Evolutionary conservation across 306 rosid species (phyloP).

Genomic region (Abrus precatorius): DNA sequence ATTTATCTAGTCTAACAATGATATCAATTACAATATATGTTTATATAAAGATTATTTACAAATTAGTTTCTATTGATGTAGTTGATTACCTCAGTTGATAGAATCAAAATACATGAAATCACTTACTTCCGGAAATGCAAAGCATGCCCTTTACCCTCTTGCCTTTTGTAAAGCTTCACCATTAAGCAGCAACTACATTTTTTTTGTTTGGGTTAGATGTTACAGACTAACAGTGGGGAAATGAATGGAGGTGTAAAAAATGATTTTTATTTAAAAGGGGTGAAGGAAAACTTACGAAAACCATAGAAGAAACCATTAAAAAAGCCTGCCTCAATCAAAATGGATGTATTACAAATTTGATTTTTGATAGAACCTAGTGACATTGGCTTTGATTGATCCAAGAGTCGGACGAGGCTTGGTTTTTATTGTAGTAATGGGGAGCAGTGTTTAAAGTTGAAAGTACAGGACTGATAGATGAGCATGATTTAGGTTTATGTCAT

Average conservation of each 20-base stretch:
- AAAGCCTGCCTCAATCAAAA: not conserved
- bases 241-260: not conserved
- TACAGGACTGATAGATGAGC: conserved; percentile 46
- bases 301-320: not conserved
- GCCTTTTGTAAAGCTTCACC: not conserved
- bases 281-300: not conserved
- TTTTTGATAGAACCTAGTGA: not conserved
- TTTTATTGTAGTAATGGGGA: not conserved
- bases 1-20: not conserved
- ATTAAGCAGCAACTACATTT: not conserved
- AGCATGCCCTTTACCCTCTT: not conserved
- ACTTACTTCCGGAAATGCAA: conserved; percentile 11
- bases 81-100: not conserved
- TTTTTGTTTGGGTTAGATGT: not conserved
- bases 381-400: not conserved
- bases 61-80: not conserved
- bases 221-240: no score
- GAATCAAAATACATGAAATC: conserved; percentile 12
- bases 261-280: not conserved
- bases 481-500: conserved; percentile 87
- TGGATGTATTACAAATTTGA: not conserved
- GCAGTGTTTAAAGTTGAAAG: conserved; percentile 36
- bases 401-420: not conserved
- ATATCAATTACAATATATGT: not conserved
- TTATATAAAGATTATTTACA: not conserved